Evolutionary conservation across 805 yeast species (phyloP), one percentile per base, ranked within the genome.

Genomic region (Kregervanrija delftensis): DNA sequence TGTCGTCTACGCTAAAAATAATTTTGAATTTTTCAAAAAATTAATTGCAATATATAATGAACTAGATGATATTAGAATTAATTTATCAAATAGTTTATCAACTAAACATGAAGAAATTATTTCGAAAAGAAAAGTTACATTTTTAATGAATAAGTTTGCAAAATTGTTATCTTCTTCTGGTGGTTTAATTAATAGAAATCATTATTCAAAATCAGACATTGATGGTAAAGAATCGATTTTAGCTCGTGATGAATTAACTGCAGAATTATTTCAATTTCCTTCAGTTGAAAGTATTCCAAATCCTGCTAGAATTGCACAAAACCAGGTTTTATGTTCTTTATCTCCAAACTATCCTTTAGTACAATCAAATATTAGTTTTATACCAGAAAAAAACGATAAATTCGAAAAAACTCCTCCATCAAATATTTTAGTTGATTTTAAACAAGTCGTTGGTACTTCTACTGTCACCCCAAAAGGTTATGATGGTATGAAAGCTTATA

Each of bases 341-440:
- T 77, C 83, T 10, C 82, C 88, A 13, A 78, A 79, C 50, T 86
- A 77, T 60, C 95, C 95, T 2, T 59, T 69, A 4, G 53, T 64
- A 6, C 65, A 62, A 39, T 55, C 60, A n/a, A 54, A 65, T 22
- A 50, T 61, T 3, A 34, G 50, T 4, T 59, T 76, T 44, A 61
- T 60, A n/a, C 80, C 86, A 2, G 60, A 64, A 12, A 66, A 68
- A 30, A 71, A 73, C 52, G 61, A 66, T 35, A 71, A 71, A 47
- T 77, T 80, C 51, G 63, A 64, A 37, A 70, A 71, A 33, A 73
- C 73, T 4, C 71, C 76, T 4, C 78, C 83, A 2, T 72, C 81
- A 4, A 89, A 86, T 59, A 77, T 87, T 45, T 62, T 86, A 60
- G 86, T 85, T 38, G 93, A 85, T 59, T 83, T 86, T 61, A 81